Conservation (phyloP, 1,284 basidiomycete species). For the Xerocomus amazonicus region DNA sequence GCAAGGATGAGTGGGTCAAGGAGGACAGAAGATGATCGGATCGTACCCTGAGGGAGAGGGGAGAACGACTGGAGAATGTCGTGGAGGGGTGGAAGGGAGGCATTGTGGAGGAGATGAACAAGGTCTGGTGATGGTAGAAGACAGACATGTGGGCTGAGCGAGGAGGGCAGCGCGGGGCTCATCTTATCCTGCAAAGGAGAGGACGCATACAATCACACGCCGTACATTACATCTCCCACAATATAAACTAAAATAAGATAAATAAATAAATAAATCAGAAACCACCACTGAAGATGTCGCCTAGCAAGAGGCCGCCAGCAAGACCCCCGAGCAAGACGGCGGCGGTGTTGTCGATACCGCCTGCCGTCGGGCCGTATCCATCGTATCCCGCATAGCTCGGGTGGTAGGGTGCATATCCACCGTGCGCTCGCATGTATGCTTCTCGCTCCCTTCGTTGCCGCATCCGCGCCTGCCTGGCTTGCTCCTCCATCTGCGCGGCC, state of each 20-base stretch:
- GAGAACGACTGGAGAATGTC: conserved; percentile 78
- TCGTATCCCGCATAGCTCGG: conserved; percentile 15
- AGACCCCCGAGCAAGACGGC: conserved; percentile 48
- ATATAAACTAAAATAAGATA: neutral
- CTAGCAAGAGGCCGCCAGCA: conserved; percentile 58
- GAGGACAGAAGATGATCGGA: neutral
- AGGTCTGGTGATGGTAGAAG: conserved; percentile 69
- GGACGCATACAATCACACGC: too few relatives aligned
- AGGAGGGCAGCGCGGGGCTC: conserved; percentile 56
- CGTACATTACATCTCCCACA: conserved; percentile 5
- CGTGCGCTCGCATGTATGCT: conserved; percentile 34
- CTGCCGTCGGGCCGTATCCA: neutral
- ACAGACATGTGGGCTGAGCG: conserved; percentile 76
- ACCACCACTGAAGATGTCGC: conserved; percentile 41
- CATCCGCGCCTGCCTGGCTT: conserved; percentile 12
- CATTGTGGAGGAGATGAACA: conserved; percentile 49
- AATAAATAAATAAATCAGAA: conserved; percentile 16
- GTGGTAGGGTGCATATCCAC: conserved; percentile 31
- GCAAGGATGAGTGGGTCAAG: conserved; percentile 9
- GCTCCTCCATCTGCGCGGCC: conserved; percentile 20
- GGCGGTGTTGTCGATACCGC: conserved; percentile 4
- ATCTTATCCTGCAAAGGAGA: conserved; percentile 25
- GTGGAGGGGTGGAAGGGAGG: conserved; percentile 61
- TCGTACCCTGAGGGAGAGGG: conserved; percentile 70
- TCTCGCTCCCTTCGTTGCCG: conserved; percentile 24